Evolutionary conservation across 306 rosid species (phyloP), one percentile per base, ranked within the genome.

Genomic region (Crotalaria pallida): DNA sequence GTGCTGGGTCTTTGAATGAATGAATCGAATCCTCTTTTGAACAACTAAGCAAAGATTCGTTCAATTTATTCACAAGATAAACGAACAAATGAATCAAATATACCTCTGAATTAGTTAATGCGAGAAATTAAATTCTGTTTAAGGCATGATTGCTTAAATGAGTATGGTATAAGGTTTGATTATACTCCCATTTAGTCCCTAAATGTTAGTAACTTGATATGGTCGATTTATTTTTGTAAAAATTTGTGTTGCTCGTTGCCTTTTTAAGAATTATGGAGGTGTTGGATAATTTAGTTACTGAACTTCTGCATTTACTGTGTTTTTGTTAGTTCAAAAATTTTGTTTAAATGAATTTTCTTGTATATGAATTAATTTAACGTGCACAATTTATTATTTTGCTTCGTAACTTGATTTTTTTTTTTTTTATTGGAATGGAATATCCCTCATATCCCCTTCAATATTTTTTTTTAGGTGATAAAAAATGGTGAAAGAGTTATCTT

Each of bases 21-120:
- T 65, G 70, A 55, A 58, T 65, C 69, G 23, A 72, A 66, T 60
- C 31, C 36, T 40, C 48, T 22, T n/a, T 12, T 21, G 49, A 38
- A 49, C 58, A 49, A 47, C 65, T n/a, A 10, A 53, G 57, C 24
- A 23, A 24, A 47, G n/a, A 80, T 74, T 69, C 58, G 44, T 49
- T 18, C 63, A 62, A 40, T 24, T 44, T 79, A 53, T 62, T 74
- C 49, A 55, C 76, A 22, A 60, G 41, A 44, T 36, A 36, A 74
- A 55, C 27, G 33, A 63, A 74, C 41, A 29, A 56, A 24, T 22
- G 45, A 69, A 58, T 44, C 40, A 27, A 63, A 55, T 16, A 57
- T 74, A 74, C 33, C 34, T 18, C 26, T 18, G 13, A 53, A 43
- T 15, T 15, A 41, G 48, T 22, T 56, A 51, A 65, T 17, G 18